Percentiles rank a stretch among this genome's conserved stretches.
Conservation (phyloP, 2,329 filamentous ascomycete species). For the Periconia sp. region DNA sequence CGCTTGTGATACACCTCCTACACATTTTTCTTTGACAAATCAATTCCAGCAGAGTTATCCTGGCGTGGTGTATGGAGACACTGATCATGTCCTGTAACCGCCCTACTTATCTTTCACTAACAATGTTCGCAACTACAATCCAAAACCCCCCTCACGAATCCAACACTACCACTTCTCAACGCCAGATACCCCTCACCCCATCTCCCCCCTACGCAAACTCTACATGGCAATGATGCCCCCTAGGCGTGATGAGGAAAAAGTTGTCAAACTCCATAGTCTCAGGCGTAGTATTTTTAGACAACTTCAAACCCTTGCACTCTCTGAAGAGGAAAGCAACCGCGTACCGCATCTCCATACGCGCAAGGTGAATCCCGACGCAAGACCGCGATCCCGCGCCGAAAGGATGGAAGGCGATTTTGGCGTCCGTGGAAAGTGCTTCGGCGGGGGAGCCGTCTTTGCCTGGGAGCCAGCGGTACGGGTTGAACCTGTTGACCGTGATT, state of each 20-base stretch:
- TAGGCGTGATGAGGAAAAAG: conserved; percentile 49
- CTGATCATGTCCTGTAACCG: too few relatives aligned
- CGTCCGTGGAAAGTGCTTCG: conserved; percentile 27
- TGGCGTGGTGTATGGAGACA: too few relatives aligned
- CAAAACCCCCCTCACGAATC: neutral
- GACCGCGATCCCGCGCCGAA: conserved; percentile 70
- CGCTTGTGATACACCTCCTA: too few relatives aligned
- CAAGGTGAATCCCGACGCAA: conserved; percentile 70
- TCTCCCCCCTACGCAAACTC: conserved; percentile 13
- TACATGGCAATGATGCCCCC: conserved; percentile 47
- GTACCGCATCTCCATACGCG: conserved; percentile 59
- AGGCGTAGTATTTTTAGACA: conserved; percentile 34
- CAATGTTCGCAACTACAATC: too few relatives aligned
- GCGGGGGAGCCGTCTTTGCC: conserved; percentile 13
- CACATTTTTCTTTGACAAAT: too few relatives aligned
- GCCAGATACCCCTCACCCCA: neutral
- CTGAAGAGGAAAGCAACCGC: conserved; percentile 56
- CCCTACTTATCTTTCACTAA: too few relatives aligned
- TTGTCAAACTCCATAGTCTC: conserved; percentile 48
- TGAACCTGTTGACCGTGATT: conserved; percentile 22
- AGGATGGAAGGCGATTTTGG: conserved; percentile 63
- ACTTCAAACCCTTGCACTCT: conserved; percentile 40
- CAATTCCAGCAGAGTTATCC: too few relatives aligned
- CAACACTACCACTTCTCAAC: neutral
- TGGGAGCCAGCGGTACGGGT: conserved; percentile 31